phyloP scores from a whole-genome alignment of 352 stramenopile genomes.

The Phytophthora uliginosa region DNA sequence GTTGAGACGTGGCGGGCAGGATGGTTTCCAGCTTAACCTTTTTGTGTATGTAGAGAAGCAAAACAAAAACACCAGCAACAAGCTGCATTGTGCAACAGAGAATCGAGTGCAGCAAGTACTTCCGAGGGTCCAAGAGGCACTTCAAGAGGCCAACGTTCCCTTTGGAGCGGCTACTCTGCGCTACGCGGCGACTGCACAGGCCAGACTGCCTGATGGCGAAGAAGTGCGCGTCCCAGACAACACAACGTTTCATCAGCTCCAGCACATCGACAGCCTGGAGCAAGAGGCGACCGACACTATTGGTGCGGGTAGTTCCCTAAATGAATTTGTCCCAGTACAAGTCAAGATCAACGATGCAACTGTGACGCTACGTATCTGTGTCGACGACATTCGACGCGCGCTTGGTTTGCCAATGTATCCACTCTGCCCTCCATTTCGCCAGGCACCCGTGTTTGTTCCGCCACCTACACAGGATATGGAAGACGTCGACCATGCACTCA shows the following conservation, averaged over 20 bases:
- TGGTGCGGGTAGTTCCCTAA: too few species aligned
- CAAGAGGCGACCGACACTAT: not conserved
- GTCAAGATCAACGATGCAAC: not conserved
- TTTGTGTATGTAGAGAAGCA: constrained; percentile 6
- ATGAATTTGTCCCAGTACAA: constrained; percentile 2
- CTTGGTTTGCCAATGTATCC: constrained; percentile 3
- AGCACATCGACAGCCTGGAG: constrained; percentile 19
- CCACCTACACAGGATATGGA: constrained; percentile 4
- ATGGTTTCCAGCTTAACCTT: not conserved
- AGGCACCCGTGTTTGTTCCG: not conserved
- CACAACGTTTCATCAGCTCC: constrained; percentile 17
- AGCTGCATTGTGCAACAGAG: constrained; percentile 11
- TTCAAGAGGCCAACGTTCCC: not conserved
- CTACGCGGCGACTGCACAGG: constrained; percentile 15
- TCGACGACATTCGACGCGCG: constrained; percentile 4
- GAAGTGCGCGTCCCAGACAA: constrained; percentile 7
- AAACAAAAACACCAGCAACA: not conserved
- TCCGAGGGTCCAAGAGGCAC: constrained; percentile 2
- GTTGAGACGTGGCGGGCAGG: not conserved
- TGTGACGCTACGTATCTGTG: constrained; percentile 6
- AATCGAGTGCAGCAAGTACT: constrained; percentile 12
- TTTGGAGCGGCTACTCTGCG: constrained; percentile 13
- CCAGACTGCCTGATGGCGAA: constrained; percentile 3
- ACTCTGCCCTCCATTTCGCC: constrained; percentile 7
- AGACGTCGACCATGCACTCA: constrained; percentile 7